Evolutionary conservation across 768 basidiomycete genomes (phyloP).

Genomic region (Cubamyces sp.): DNA sequence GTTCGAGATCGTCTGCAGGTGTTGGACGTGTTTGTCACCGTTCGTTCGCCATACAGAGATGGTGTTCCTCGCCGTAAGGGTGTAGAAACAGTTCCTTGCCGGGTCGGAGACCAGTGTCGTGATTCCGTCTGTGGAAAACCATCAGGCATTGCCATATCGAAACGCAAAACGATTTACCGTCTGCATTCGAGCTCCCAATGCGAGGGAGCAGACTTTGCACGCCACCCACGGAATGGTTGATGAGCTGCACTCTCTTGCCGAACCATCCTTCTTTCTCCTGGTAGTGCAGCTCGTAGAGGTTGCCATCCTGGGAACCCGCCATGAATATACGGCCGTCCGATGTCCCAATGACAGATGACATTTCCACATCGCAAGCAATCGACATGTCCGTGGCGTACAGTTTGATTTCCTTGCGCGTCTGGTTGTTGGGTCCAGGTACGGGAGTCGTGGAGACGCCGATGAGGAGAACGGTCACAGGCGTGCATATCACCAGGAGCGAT

Average conservation of each 20-base stretch:
- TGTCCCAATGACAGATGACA: conserved; percentile 83
- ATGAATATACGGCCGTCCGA: conserved; percentile 89
- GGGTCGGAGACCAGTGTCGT: conserved; percentile 67
- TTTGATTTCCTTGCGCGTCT: conserved; percentile 70
- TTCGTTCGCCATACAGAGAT: conserved; percentile 70
- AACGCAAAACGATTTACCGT: conserved; percentile 51
- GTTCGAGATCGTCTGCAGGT: conserved; percentile 75
- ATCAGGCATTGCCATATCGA: conserved; percentile 8
- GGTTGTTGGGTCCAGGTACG: conserved; percentile 43
- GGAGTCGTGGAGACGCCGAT: conserved; percentile 73
- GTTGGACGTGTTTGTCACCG: conserved; percentile 68
- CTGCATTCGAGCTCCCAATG: conserved; percentile 61
- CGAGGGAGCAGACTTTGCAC: conserved; percentile 81
- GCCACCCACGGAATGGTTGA: conserved; percentile 85
- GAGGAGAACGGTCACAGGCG: conserved; percentile 79
- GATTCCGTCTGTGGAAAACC: conserved; percentile 62
- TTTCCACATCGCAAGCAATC: conserved; percentile 77
- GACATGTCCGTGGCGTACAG: conserved; percentile 90
- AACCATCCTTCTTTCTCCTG: conserved; percentile 93
- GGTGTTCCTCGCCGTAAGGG: conserved; percentile 65
- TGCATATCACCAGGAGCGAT: conserved; percentile 87
- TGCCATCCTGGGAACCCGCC: conserved; percentile 82
- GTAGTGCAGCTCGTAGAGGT: conserved; percentile 91
- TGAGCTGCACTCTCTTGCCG: conserved; percentile 79
- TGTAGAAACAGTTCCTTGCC: conserved; percentile 75